Conservation (phyloP, 2,329 filamentous ascomycete species). For the Tolypocladium sp. region DNA sequence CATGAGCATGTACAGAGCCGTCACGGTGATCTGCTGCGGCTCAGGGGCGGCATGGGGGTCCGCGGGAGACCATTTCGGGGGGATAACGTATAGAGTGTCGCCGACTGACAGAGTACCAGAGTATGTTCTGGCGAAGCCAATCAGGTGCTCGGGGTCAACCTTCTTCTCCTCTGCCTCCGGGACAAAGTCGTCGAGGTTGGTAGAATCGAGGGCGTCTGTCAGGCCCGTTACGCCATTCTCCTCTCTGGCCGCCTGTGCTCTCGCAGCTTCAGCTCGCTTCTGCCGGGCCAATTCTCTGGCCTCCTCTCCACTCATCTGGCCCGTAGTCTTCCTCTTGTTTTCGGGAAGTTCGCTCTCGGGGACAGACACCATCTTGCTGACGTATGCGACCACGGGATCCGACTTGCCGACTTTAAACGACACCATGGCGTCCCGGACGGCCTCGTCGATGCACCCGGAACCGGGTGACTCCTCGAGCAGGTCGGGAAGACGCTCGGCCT, state of each 20-base stretch:
- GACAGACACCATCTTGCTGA: conserved; percentile 97
- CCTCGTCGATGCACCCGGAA: conserved; percentile 56
- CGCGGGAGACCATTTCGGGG: conserved; percentile 85
- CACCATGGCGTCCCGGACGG: conserved; percentile 71
- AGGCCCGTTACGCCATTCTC: conserved; percentile 45
- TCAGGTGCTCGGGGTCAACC: conserved; percentile 73
- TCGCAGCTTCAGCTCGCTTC: conserved; percentile 82
- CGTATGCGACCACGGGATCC: conserved; percentile 82
- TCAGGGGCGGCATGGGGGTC: conserved; percentile 61
- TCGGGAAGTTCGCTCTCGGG: conserved; percentile 86
- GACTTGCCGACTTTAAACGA: conserved; percentile 62
- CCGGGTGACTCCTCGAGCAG: conserved; percentile 76
- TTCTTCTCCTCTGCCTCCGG: conserved; percentile 45
- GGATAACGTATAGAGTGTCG: conserved; percentile 82
- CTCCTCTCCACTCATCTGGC: conserved; percentile 77
- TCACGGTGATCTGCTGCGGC: conserved; percentile 76
- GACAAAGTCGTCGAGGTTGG: conserved; percentile 46
- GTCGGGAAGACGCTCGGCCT: conserved; percentile 69
- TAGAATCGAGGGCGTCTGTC: conserved; percentile 49
- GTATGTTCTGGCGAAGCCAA: conserved; percentile 90
- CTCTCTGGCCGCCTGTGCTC: conserved; percentile 55
- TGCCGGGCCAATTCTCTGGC: conserved; percentile 78
- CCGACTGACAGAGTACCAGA: conserved; percentile 85
- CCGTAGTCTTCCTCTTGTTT: conserved; percentile 60
- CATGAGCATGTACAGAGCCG: conserved; percentile 91